Evolutionary conservation across 1,284 basidiomycete species (phyloP).

Genomic region (Trichosporon ovoides): DNA sequence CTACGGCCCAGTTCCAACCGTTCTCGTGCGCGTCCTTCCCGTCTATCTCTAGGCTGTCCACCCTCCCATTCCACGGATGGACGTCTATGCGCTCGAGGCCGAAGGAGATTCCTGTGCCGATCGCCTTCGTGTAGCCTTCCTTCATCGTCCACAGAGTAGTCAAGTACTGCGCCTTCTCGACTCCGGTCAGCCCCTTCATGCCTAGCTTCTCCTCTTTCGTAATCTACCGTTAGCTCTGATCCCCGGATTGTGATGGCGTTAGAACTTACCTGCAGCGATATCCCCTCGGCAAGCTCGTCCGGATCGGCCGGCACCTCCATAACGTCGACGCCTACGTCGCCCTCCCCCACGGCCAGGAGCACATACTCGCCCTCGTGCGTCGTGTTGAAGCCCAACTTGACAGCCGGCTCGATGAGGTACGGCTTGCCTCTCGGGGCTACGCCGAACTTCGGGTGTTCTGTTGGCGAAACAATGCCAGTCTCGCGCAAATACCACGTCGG

Average conservation of each 20-base stretch:
- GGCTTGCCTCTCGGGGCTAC: conserved; percentile 35
- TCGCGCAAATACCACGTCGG: conserved; percentile 36
- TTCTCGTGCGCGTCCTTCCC: conserved; percentile 26
- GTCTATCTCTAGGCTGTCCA: conserved; percentile 29
- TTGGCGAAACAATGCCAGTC: conserved; percentile 12
- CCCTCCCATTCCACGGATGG: conserved; percentile 18
- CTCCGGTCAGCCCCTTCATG: conserved; percentile 10
- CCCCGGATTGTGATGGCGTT: conserved; percentile 16
- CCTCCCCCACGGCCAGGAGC: conserved; percentile 24
- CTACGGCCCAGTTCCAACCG: conserved; percentile 30
- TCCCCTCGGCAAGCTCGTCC: conserved; percentile 16
- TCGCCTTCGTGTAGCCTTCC: conserved; percentile 43
- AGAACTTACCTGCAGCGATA: conserved; percentile 18
- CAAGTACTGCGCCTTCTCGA: conserved; percentile 22
- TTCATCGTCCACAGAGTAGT: conserved; percentile 42
- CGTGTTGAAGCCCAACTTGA: conserved; percentile 39
- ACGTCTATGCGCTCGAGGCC: conserved; percentile 41
- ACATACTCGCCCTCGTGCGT: conserved; percentile 41
- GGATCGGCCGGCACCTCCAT: conserved; percentile 32
- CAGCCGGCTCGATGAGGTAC: conserved; percentile 23
- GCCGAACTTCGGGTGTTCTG: conserved; percentile 22
- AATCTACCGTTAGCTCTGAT: conserved; percentile 22
- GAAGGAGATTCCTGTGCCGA: conserved; percentile 41
- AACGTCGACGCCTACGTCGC: conserved; percentile 39
- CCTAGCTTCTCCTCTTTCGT: conserved; percentile 24